phyloP scores from a whole-genome alignment of 306 rosid genomes.

The Calophaca sinica region DNA sequence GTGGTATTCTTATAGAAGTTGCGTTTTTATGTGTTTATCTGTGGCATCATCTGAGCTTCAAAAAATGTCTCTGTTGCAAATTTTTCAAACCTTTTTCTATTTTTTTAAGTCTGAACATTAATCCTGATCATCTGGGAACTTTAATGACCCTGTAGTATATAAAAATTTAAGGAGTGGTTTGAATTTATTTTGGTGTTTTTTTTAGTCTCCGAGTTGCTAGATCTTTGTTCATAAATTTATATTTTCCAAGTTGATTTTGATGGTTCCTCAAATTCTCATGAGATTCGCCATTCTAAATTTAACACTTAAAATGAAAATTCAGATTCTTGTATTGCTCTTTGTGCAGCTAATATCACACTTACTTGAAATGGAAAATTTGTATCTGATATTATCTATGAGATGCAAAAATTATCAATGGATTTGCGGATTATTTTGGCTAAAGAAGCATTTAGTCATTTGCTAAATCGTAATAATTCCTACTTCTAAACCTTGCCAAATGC shows the following conservation, averaged over 20 bases:
- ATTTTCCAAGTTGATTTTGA: conserved; percentile 33
- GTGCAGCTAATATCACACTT: conserved; percentile 9
- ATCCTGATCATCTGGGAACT: no score
- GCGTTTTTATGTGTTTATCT: conserved; percentile 13
- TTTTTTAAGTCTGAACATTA: no score
- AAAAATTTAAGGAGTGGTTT: no score
- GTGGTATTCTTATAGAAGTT: conserved; percentile 23
- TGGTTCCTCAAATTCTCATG: conserved; percentile 19
- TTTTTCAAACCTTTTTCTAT: conserved; percentile 13
- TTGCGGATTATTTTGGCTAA: background rate
- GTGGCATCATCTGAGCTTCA: conserved; percentile 34
- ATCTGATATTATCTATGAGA: conserved; percentile 5
- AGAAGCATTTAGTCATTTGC: conserved; percentile 12
- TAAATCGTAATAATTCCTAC: background rate
- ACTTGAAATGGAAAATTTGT: conserved; percentile 14
- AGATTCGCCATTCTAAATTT: conserved; percentile 28
- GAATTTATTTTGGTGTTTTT: no score
- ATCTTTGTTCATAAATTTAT: background rate
- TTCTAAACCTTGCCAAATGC: conserved; percentile 17
- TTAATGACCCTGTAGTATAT: no score
- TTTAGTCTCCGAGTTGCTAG: no score
- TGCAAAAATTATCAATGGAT: conserved; percentile 10
- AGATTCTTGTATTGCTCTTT: conserved; percentile 33
- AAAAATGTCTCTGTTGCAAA: background rate
- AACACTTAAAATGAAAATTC: conserved; percentile 26